These are phyloP conservation scores for Boletales sp. DNA, from an alignment of 768 basidiomycete genomes.

Conservation along the genomic window DNA sequence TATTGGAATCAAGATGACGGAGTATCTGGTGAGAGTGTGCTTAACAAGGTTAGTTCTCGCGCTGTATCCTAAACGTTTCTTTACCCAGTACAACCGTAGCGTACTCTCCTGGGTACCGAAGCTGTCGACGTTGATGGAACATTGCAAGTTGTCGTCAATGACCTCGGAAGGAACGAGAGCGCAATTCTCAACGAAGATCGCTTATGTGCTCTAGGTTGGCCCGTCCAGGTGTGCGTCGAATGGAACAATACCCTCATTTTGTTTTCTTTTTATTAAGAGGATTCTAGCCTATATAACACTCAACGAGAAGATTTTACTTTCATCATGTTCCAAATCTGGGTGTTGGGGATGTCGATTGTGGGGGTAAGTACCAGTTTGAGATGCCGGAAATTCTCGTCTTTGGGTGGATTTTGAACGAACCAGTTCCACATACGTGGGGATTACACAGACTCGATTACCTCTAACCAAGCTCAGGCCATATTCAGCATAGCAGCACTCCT, in stretches of 20 bases:
- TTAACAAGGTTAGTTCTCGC: constrained; percentile 2
- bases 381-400: constrained; percentile 16
- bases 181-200: constrained; percentile 46
- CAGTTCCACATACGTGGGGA: constrained; percentile 66
- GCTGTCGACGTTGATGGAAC: constrained; percentile 24
- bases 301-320: constrained; percentile 77
- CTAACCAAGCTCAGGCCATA: not conserved
- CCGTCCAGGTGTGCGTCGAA: constrained; percentile 56
- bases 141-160: constrained; percentile 29
- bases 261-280: not conserved
- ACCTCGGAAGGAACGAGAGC: constrained; percentile 31
- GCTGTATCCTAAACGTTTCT: not conserved
- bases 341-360: constrained; percentile 72
- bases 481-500: constrained; percentile 58
- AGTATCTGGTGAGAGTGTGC: not conserved
- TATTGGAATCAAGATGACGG: not conserved
- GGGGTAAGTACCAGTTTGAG: constrained; percentile 36
- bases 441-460: not conserved
- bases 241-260: not conserved
- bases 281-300: constrained; percentile 58
- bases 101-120: constrained; percentile 16
- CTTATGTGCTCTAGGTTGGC: constrained; percentile 64
- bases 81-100: constrained; percentile 5
- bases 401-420: constrained; percentile 55
- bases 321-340: constrained; percentile 78